These are phyloP conservation scores for Aschersonia sp. DNA, from an alignment of 2,329 filamentous ascomycete species.

Conservation along the genomic window DNA sequence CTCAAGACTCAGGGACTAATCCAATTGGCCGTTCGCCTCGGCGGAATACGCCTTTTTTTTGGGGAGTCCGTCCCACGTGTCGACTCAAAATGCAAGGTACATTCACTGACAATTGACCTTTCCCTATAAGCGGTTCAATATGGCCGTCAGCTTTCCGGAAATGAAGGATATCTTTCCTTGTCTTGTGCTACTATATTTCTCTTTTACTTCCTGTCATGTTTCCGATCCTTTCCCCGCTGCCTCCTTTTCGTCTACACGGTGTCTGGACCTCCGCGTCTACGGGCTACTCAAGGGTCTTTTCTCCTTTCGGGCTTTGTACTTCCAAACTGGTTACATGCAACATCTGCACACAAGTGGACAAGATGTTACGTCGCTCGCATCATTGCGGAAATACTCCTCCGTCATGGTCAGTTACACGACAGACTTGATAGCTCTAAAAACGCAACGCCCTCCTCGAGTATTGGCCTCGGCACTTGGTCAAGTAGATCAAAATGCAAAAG, in stretches of 20 bases:
- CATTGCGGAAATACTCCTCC: slow-evolving; percentile 24
- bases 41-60: too few relatives aligned
- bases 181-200: not conserved
- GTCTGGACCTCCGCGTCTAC: not conserved
- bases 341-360: slow-evolving; percentile 18
- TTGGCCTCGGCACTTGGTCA: slow-evolving; percentile 17
- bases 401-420: slow-evolving; percentile 22
- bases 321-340: slow-evolving; percentile 14
- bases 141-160: not conserved
- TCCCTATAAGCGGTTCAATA: not conserved
- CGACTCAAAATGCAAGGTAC: too few relatives aligned
- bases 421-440: slow-evolving; percentile 22
- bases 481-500: slow-evolving; percentile 18
- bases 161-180: not conserved
- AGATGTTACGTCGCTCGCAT: slow-evolving; percentile 24
- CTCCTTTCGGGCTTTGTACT: slow-evolving; percentile 14
- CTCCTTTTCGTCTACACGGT: slow-evolving; percentile 5
- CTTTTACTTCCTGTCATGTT: not conserved
- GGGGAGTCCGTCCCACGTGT: too few relatives aligned
- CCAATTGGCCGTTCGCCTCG: too few relatives aligned
- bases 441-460: slow-evolving; percentile 17
- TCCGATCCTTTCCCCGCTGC: not conserved
- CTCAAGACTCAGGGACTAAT: too few relatives aligned
- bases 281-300: not conserved
- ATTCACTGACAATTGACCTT: not conserved